phyloP scores from a whole-genome alignment of 768 basidiomycete genomes.

The Xerocomellus dryophilus region DNA sequence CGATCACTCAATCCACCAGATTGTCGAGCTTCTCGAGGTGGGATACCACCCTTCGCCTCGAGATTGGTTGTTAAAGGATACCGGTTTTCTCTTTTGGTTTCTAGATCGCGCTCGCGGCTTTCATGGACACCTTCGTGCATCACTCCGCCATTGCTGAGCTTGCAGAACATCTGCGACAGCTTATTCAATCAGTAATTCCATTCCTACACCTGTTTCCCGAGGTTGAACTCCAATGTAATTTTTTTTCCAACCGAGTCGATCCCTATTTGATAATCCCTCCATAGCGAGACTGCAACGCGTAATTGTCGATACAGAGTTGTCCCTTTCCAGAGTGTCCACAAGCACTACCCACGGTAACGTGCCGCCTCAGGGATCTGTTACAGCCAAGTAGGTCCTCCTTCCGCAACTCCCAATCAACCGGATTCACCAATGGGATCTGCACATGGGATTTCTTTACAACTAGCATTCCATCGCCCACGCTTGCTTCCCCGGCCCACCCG shows the following conservation, averaged over 20 bases:
- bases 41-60: conserved; percentile 12
- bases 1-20: conserved; percentile 34
- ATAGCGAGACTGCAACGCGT: conserved; percentile 23
- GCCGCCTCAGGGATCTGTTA: not conserved
- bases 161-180: conserved; percentile 12
- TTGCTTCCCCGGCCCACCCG: not conserved
- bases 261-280: not conserved
- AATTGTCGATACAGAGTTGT: conserved; percentile 4
- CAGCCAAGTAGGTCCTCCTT: conserved; percentile 13
- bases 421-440: conserved; percentile 1
- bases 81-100: not conserved
- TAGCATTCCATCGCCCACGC: not conserved
- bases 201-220: conserved; percentile 23
- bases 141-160: not conserved
- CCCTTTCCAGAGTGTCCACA: not conserved
- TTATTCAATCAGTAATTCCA: conserved; percentile 22
- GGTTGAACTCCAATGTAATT: conserved; percentile 22
- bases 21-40: conserved; percentile 49
- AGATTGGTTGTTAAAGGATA: not conserved
- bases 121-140: conserved; percentile 11
- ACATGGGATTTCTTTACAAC: not conserved
- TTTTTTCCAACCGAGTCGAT: not conserved
- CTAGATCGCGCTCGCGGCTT: conserved; percentile 23
- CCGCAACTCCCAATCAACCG: not conserved
- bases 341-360: not conserved